Conservation (phyloP, 208 protist species). For the Porcisia hertigi region DNA sequence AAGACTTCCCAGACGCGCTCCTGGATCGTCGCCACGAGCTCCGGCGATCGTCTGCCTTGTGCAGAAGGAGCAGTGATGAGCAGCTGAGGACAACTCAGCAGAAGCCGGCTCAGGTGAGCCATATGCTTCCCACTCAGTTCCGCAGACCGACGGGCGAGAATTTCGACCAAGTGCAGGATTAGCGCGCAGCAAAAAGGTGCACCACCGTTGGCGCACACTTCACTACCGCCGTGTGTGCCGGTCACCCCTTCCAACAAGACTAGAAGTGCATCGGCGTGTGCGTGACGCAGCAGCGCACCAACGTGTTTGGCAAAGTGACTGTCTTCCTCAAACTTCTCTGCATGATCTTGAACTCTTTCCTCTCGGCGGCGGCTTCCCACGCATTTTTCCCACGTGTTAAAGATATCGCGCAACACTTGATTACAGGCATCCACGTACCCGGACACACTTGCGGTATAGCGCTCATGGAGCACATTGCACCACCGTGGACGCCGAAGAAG, state of each 20-base stretch:
- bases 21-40: neutral
- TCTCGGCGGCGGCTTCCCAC: neutral
- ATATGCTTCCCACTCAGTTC: constrained; percentile 20
- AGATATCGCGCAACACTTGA: neutral
- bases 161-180: constrained; percentile 5
- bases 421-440: constrained; percentile 10
- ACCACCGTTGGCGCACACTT: neutral
- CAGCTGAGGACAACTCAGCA: constrained; percentile 3
- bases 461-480: neutral
- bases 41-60: neutral
- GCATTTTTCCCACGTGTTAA: neutral
- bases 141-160: neutral
- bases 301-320: neutral
- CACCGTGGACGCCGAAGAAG: constrained; percentile 12
- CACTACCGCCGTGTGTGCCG: neutral
- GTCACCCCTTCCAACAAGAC: constrained; percentile 42
- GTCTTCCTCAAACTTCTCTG: neutral
- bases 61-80: neutral
- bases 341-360: neutral
- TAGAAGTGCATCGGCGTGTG: constrained; percentile 52
- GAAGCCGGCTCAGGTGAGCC: constrained; percentile 22
- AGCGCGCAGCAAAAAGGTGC: neutral
- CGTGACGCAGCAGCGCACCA: neutral
- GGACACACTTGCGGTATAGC: neutral
- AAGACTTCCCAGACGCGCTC: constrained; percentile 17